Percentiles rank a stretch among this genome's conserved stretches.
Conservation (phyloP, 805 yeast species). For the Danielia oregonensis region DNA sequence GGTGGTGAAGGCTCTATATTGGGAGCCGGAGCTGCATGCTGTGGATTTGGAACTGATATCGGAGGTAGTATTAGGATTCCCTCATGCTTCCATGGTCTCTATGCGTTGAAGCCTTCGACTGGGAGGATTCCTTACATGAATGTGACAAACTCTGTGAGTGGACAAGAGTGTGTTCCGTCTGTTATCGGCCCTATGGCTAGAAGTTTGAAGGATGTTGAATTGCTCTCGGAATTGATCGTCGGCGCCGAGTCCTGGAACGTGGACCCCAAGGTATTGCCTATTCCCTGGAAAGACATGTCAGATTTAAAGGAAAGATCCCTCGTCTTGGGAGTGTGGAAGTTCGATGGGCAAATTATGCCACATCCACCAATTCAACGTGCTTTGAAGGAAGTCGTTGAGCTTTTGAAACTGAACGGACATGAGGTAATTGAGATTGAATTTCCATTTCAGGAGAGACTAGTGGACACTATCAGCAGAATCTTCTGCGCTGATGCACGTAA, state of each 20-base stretch:
- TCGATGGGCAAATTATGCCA: constrained; percentile 1
- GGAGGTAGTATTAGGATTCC: constrained; percentile 69
- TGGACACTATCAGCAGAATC: background rate
- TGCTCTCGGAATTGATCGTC: constrained; percentile 56
- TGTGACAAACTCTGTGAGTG: constrained; percentile 19
- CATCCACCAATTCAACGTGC: constrained; percentile 1
- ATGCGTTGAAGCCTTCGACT: constrained; percentile 58
- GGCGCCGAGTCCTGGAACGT: constrained; percentile 58
- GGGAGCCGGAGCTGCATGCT: constrained; percentile 50
- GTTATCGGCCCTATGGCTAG: constrained; percentile 66
- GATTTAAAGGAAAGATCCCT: constrained; percentile 17
- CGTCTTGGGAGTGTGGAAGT: constrained; percentile 1
- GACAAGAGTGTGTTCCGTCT: constrained; percentile 59
- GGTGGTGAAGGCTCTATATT: constrained; percentile 66
- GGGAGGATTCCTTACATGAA: constrained; percentile 39
- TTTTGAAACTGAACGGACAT: background rate
- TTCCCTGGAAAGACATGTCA: constrained; percentile 48
- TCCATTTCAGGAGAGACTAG: background rate
- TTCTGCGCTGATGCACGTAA: background rate
- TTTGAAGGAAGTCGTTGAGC: background rate
- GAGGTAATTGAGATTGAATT: constrained; percentile 1
- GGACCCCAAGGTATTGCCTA: constrained; percentile 43
- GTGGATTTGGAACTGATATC: constrained; percentile 65
- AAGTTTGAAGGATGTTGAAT: constrained; percentile 59
- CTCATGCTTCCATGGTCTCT: constrained; percentile 55